Conservation (phyloP, 257 asterid species). For the Buddleja alternifolia region DNA sequence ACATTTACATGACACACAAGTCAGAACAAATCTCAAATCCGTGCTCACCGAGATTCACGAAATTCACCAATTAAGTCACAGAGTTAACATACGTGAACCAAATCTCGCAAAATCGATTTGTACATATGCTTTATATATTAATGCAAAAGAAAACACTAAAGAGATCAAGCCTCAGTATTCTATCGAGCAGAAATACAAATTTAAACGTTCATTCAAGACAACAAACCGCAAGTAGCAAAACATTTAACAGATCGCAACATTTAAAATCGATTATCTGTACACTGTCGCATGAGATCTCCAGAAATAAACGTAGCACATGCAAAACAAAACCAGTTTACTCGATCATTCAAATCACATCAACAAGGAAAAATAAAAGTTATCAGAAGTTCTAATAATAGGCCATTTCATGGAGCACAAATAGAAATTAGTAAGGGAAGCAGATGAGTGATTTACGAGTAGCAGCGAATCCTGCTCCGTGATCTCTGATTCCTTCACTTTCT, state of each 20-base stretch:
- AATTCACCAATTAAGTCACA: slow-evolving; percentile 5
- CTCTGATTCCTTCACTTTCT: slow-evolving; percentile 83
- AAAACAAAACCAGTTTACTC: not conserved
- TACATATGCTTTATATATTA: not conserved
- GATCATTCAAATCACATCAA: no score
- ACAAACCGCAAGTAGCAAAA: not conserved
- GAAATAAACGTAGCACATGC: slow-evolving; percentile 20
- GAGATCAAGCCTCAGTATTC: not conserved
- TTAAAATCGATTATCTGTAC: slow-evolving; percentile 3
- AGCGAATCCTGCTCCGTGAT: slow-evolving; percentile 98
- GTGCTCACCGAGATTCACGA: slow-evolving; percentile 11
- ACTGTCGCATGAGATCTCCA: slow-evolving; percentile 5
- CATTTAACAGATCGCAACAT: not conserved
- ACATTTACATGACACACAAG: not conserved
- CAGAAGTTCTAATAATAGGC: no score
- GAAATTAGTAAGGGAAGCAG: not conserved
- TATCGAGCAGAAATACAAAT: not conserved
- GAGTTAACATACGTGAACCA: not conserved
- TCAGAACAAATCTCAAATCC: not conserved
- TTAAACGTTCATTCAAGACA: slow-evolving; percentile 4
- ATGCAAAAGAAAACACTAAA: not conserved
- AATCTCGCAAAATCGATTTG: not conserved
- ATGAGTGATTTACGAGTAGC: slow-evolving; percentile 54
- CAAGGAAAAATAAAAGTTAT: no score
- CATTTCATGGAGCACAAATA: no score